These are phyloP conservation scores for Aspergillus sp. DNA, from an alignment of 2,329 filamentous ascomycete genomes.

Conservation along the genomic window DNA sequence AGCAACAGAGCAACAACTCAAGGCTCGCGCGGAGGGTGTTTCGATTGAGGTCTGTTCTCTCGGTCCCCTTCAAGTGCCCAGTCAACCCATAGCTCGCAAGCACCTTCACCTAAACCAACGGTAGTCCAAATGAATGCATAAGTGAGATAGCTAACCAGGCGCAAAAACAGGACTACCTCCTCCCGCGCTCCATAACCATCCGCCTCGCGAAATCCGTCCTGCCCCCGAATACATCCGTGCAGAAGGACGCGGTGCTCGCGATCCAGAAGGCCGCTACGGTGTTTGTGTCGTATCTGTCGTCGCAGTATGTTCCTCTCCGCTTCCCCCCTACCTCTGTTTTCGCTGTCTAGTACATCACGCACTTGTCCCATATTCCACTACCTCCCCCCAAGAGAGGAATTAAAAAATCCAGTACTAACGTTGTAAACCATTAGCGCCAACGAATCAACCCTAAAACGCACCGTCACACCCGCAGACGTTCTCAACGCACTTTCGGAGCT, in stretches of 20 bases:
- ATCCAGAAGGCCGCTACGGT: slow-evolving; percentile 69
- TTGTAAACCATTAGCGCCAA: slow-evolving; percentile 54
- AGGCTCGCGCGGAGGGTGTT: slow-evolving; percentile 44
- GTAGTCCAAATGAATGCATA: not conserved
- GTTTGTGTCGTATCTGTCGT: slow-evolving; percentile 67
- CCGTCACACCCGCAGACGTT: slow-evolving; percentile 64
- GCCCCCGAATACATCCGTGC: slow-evolving; percentile 67
- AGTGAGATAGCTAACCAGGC: not conserved
- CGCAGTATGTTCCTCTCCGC: slow-evolving; percentile 51
- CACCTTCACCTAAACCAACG: not conserved
- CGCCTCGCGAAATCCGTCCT: slow-evolving; percentile 67
- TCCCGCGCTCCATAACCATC: slow-evolving; percentile 65
- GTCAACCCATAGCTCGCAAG: not conserved
- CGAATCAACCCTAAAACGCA: slow-evolving; percentile 66
- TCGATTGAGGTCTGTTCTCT: slow-evolving; percentile 43
- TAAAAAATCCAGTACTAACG: no score
- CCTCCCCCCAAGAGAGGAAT: no score
- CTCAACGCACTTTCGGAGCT: slow-evolving; percentile 63
- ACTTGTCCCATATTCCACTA: no score
- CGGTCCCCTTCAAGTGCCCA: not conserved
- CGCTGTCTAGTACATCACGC: no score
- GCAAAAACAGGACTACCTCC: slow-evolving; percentile 59
- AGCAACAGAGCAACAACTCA: slow-evolving; percentile 45
- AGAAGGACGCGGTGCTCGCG: slow-evolving; percentile 67
- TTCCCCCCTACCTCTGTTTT: not conserved